phyloP scores from a whole-genome alignment of 305 asterid species.

The Fraxinus angustifolia region DNA sequence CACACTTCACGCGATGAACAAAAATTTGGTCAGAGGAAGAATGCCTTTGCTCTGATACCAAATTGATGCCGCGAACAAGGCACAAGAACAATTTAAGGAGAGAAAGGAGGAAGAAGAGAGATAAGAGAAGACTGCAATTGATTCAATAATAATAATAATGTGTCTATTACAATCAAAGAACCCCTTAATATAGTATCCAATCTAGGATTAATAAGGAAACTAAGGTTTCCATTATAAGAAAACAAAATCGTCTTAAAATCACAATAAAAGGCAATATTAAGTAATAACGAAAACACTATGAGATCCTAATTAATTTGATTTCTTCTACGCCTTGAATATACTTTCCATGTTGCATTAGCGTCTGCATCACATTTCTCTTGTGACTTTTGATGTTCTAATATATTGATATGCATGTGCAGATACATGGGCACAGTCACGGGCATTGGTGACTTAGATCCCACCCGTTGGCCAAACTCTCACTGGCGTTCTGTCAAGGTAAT shows the following conservation, averaged over 20 bases:
- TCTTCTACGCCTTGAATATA: background rate
- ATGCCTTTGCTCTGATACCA: background rate
- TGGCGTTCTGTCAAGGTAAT: constrained; percentile 65
- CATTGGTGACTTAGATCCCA: constrained; percentile 55
- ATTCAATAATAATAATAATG: background rate
- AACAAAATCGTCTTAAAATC: background rate
- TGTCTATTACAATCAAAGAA: background rate
- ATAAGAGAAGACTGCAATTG: background rate
- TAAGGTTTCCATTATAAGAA: background rate
- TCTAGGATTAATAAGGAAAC: background rate
- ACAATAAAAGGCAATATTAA: background rate
- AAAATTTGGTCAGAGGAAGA: no score
- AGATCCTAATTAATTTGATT: background rate
- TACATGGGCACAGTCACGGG: constrained; percentile 73
- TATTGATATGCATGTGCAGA: constrained; percentile 31
- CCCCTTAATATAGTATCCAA: background rate
- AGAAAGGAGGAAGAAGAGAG: background rate
- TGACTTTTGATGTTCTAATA: constrained; percentile 5
- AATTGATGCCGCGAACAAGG: background rate
- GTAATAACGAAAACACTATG: background rate
- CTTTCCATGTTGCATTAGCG: background rate
- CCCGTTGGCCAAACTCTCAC: constrained; percentile 63
- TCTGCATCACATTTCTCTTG: background rate
- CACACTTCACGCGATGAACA: no score
- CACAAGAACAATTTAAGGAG: background rate